Evolutionary conservation across 1,284 basidiomycete species (phyloP).

Genomic region (Puccinia novopanici): DNA sequence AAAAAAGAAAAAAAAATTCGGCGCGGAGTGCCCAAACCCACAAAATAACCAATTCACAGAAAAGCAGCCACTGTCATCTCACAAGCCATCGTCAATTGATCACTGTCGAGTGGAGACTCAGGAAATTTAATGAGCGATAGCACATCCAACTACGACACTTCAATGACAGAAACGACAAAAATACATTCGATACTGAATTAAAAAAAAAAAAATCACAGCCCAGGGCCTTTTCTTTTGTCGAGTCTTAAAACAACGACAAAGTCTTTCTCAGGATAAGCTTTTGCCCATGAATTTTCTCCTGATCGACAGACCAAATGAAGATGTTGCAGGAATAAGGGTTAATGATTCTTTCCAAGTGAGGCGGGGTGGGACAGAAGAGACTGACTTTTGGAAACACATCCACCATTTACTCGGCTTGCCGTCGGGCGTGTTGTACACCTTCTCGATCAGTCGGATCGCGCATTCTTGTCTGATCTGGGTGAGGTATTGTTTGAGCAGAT

Average conservation of each 20-base stretch:
- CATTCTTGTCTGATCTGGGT: conserved; percentile 90
- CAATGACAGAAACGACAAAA: too few species aligned
- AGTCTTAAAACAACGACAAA: neutral
- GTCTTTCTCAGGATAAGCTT: conserved; percentile 65
- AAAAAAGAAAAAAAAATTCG: neutral
- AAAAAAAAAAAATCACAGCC: too few species aligned
- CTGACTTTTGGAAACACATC: conserved; percentile 84
- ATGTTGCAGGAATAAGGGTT: neutral
- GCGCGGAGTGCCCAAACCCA: neutral
- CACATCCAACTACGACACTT: too few species aligned
- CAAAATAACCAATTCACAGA: neutral
- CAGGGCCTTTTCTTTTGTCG: too few species aligned
- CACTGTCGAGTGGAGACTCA: too few species aligned
- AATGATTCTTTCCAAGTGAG: too few species aligned
- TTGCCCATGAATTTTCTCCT: conserved; percentile 94
- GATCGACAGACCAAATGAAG: neutral
- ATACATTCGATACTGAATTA: too few species aligned
- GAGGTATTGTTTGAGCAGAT: conserved; percentile 85
- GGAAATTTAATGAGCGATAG: too few species aligned
- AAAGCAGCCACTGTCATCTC: too few species aligned
- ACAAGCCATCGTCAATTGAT: too few species aligned
- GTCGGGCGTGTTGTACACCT: conserved; percentile 73
- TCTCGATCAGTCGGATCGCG: conserved; percentile 79
- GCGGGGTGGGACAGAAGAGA: neutral
- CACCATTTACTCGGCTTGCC: conserved; percentile 98